Evolutionary conservation across 2,329 filamentous ascomycete species (phyloP).

Genomic region (Curvularia hawaiiensis): DNA sequence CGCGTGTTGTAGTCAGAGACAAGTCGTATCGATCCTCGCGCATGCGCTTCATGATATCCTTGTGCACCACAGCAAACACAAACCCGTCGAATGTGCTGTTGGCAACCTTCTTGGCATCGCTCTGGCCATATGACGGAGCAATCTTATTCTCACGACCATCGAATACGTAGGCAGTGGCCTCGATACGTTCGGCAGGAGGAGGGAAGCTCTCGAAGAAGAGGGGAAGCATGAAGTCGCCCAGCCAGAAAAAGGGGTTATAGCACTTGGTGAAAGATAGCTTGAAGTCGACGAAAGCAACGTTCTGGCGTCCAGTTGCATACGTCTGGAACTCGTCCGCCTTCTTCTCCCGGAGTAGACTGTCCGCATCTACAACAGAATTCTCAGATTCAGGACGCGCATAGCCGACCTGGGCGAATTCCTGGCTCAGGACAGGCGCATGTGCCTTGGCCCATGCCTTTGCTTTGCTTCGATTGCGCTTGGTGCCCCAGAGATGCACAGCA

Average conservation of each 20-base stretch:
- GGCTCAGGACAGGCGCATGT: conserved; percentile 71
- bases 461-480: conserved; percentile 77
- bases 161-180: conserved; percentile 83
- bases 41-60: conserved; percentile 87
- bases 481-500: conserved; percentile 79
- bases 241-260: conserved; percentile 75
- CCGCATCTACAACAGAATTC: conserved; percentile 51
- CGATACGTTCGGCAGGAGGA: conserved; percentile 71
- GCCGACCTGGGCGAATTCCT: conserved; percentile 87
- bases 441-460: conserved; percentile 80
- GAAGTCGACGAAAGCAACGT: conserved; percentile 88
- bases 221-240: conserved; percentile 70
- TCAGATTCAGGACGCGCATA: conserved; percentile 58
- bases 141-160: conserved; percentile 87
- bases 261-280: conserved; percentile 81
- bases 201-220: conserved; percentile 82
- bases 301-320: conserved; percentile 91
- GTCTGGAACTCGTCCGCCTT: conserved; percentile 83
- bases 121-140: conserved; percentile 67
- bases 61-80: conserved; percentile 95
- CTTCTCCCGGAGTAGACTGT: conserved; percentile 79
- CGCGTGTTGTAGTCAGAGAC: conserved; percentile 90
- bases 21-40: conserved; percentile 94
- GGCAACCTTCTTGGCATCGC: conserved; percentile 65
- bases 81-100: conserved; percentile 81